Base-by-base conservation (phyloP, 805 yeast genomes). In the Hanseniaspora guilliermondii region DNA sequence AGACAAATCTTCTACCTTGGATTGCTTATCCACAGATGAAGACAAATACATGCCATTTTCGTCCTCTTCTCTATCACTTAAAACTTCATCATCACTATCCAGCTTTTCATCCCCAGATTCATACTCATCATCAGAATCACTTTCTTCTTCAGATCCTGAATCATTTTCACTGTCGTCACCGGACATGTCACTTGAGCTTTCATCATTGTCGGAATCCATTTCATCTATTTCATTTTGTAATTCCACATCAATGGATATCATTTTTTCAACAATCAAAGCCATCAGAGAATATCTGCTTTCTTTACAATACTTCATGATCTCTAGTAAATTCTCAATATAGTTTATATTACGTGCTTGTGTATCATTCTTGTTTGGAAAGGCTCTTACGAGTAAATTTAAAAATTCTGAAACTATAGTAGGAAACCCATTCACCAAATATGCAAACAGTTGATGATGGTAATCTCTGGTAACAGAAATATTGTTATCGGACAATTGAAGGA, bases 161-260 rank as follows among this genome's bases (percentile, higher is more conserved):
- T 64, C 71, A 14, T 62, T 70, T 21, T 61, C 67, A 4, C 55
- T 65, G 8, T 62, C 69, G 7, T 62, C 71, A 3, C 37, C 71
- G 2, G 68, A 74, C 14, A 70, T 74, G 2, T 64, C 59, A 27
- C 60, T 67, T 1, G 58, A 64, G 17, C 59, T 63, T 11, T 58
- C 63, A 4, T 62, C 69, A 4, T 62, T 70, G 17, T 64, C 70
- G 1, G 64, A 71, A 64, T 85, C 95, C 55, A 83, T 70, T 59
- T 86, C 95, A 61, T 88, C 96, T 56, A 87, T 69, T 61, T 85
- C 93, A 63, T 86, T 87, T 62, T 87, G 96, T 56, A 89, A 73
- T 66, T 88, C 97, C 5, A 89, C 96, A 68, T 91, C 98, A 47
- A 93, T 73, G 59, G 86, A 85, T 56, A 93, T 87, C 55, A 85